Base-by-base conservation (phyloP, 208 protist genomes). In the Leptomonas pyrrhocoris region DNA sequence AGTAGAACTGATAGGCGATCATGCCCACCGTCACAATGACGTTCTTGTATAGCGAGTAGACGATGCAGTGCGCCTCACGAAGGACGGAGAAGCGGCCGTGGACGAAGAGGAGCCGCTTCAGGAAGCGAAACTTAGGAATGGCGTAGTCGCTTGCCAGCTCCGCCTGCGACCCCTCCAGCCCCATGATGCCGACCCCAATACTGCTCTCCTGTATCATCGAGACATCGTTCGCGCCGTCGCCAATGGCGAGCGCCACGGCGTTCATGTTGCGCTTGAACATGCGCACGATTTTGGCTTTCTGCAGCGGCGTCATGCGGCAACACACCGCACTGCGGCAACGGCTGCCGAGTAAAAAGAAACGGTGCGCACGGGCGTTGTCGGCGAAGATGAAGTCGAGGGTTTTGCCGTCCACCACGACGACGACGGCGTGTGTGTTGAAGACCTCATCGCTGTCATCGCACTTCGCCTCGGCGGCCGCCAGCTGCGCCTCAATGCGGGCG, bases 21-120 rank as follows among this genome's bases (percentile, higher is more conserved):
- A 96, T 82, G 9, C 82, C 75, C 23, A 94, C 68, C 25, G 88
- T 86, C 31, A 99, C 72, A 9, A 94, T 67, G 18, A 98, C 80
- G 68, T 98, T 99, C 79, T 98, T 98, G 79, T 99, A 99, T 46
- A 99, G 96, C 51, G 83, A 96, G 76, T 96, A 98, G 7, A 97
- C 63, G 46, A 99, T 85, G 23, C 97, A 74, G 57, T 88, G 81
- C 19, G 83, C 74, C 25, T 98, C 91, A 36, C 98, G 85, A 42
- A 86, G 87, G 63, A 98, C 95, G 19, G 82, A 86, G 83, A 93
- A 97, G 60, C 88, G 77, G 8, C 98, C 98, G 75, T 99, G 98
- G 36, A 98, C 89, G 4, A 98, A 81, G n/a, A 99, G 68, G 8
- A 99, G 74, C 11, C 89, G 83, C 69, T 89, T 76, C 16, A 98